Evolutionary conservation across 2,329 filamentous ascomycete genomes (phyloP), one percentile per base, ranked within the genome.

Genomic region (Gliomastix tumulicola): DNA sequence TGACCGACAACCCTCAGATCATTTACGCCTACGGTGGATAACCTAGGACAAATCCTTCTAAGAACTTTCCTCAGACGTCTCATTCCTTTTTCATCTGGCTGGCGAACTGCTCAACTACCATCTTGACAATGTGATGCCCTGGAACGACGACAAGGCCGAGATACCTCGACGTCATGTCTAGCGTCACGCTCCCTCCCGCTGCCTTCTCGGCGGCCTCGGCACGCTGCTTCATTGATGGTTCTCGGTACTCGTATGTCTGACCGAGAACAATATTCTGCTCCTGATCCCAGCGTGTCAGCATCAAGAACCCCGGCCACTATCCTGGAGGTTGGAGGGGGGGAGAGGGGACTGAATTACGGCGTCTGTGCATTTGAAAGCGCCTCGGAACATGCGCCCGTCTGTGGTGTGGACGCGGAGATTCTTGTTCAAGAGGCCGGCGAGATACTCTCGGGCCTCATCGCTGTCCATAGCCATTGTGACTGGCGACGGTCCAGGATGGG

Each of bases 331-430:
- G n/a, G n/a, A n/a, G n/a, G n/a, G n/a, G n/a, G n/a, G n/a, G n/a
- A n/a, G n/a, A n/a, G n/a, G n/a, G n/a, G n/a, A n/a, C n/a, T n/a
- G n/a, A n/a, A n/a, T n/a, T n/a, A n/a, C n/a, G n/a, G n/a, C n/a
- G n/a, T 98, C 92, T 21, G 89, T 96, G 66, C 92, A 98, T 62
- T 94, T 96, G 64, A 98, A 85, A 44, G 80, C 74, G 16, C 92
- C 92, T 38, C 88, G 78, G 59, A 97, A 98, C 57, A 95, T 80
- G 41, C 92, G 85, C 13, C 77, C 79, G 56, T 97, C 90, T 5
- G 79, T 85, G 12, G 84, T 86, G 49, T 84, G 76, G 37, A 97
- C 66, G 40, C 88, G 82, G 22, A 97, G 65, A 27, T 78, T 85
- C 57, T 86, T 86, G 57, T 85, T 85, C 36, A 94, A 68, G 35